phyloP scores from a whole-genome alignment of 208 protist genomes.

The Porcisia hertigi region DNA sequence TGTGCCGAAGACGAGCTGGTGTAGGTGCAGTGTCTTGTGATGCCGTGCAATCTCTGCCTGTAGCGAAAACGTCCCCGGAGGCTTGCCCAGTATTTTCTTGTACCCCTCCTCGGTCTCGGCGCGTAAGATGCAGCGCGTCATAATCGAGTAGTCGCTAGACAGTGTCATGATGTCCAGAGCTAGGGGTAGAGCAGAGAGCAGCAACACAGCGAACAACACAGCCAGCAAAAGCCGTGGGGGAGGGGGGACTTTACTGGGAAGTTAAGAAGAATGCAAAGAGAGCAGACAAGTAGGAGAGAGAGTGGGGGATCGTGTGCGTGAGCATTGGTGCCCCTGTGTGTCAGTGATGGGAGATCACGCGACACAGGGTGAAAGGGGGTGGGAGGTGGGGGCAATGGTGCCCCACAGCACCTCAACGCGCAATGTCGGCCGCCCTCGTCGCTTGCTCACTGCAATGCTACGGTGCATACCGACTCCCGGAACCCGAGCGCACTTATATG shows the following conservation, averaged over 20 bases:
- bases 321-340: no score
- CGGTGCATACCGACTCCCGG: no score
- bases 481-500: no score
- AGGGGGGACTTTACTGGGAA: neutral
- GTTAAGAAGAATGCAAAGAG: no score
- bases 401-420: no score
- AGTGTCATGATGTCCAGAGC: neutral
- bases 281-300: no score
- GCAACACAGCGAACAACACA: neutral
- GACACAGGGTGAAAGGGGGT: no score
- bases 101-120: slow-evolving; percentile 49
- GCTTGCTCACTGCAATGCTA: no score
- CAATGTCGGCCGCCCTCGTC: no score
- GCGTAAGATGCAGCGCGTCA: slow-evolving; percentile 66
- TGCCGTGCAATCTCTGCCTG: slow-evolving; percentile 32
- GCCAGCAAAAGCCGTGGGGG: neutral
- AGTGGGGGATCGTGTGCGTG: no score
- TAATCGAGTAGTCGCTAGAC: neutral
- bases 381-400: no score
- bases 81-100: slow-evolving; percentile 38
- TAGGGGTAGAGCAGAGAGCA: neutral
- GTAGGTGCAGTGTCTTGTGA: slow-evolving; percentile 31
- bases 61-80: slow-evolving; percentile 45
- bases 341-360: no score
- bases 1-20: slow-evolving; percentile 36